A percentile compares a stretch with the other conserved stretches of the same genome.
Evolutionary conservation across 495 filamentous ascomycete genomes (phyloP).

Genomic region (Penicillium verhagenii): DNA sequence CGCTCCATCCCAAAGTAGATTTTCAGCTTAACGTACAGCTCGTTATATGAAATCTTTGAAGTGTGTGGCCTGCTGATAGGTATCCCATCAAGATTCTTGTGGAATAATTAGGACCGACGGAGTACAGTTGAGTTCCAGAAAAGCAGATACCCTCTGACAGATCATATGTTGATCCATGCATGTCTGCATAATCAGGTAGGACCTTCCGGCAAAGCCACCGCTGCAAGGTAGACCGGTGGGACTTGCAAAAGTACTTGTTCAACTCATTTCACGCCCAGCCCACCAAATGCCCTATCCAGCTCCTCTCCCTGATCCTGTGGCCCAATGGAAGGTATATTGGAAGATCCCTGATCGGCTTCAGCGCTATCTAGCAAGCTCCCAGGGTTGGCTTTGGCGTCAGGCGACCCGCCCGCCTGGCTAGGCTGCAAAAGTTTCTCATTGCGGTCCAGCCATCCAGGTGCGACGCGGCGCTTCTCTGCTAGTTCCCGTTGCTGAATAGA

Average conservation of each 20-base stretch:
- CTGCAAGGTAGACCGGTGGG: background rate
- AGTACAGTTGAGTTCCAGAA: too few relatives aligned
- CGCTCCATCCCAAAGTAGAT: too few relatives aligned
- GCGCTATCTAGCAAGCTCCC: constrained; percentile 48
- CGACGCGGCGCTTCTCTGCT: constrained; percentile 86
- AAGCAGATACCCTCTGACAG: too few relatives aligned
- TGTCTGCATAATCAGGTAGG: too few relatives aligned
- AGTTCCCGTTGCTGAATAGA: constrained; percentile 72
- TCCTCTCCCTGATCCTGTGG: constrained; percentile 68
- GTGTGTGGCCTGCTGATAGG: too few relatives aligned
- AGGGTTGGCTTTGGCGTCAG: constrained; percentile 20
- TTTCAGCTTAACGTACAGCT: too few relatives aligned
- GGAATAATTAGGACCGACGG: too few relatives aligned
- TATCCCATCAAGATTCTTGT: too few relatives aligned
- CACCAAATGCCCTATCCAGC: constrained; percentile 86
- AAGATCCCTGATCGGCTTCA: constrained; percentile 39
- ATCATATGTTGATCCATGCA: too few relatives aligned
- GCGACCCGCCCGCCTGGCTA: constrained; percentile 19
- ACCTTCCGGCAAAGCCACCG: too few relatives aligned
- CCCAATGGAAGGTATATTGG: constrained; percentile 44
- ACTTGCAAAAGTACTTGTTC: background rate
- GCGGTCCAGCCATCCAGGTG: constrained; percentile 92
- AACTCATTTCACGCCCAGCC: constrained; percentile 52
- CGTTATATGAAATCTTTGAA: too few relatives aligned
- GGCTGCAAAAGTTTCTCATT: constrained; percentile 83